phyloP scores from a whole-genome alignment of 2,329 filamentous ascomycete species.

The Zasmidium citrigriseum region DNA sequence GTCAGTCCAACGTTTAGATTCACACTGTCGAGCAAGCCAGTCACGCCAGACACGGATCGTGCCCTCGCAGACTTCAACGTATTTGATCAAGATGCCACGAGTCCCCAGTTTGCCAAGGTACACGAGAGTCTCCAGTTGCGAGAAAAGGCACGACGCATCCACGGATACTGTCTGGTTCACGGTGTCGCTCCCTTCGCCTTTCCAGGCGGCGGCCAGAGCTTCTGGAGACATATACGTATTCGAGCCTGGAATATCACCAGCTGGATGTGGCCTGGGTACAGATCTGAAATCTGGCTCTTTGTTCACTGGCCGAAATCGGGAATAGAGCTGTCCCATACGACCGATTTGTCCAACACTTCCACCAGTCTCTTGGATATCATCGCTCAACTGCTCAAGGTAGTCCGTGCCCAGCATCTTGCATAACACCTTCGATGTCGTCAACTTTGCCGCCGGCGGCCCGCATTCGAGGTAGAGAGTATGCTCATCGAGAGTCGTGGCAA shows the following conservation, averaged over 20 bases:
- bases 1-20: constrained; percentile 32
- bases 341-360: constrained; percentile 45
- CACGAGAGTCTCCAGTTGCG: constrained; percentile 69
- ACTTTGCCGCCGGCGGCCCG: constrained; percentile 70
- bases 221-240: constrained; percentile 37
- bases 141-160: constrained; percentile 71
- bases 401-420: constrained; percentile 69
- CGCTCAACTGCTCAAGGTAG: constrained; percentile 49
- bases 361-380: constrained; percentile 38
- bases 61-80: constrained; percentile 66
- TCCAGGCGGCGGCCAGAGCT: constrained; percentile 17
- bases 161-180: constrained; percentile 64
- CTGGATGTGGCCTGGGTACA: constrained; percentile 42
- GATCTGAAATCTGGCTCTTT: constrained; percentile 50
- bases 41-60: constrained; percentile 71
- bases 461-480: constrained; percentile 76
- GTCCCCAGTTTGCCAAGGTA: constrained; percentile 69
- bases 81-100: constrained; percentile 63
- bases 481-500: constrained; percentile 57
- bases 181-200: constrained; percentile 25
- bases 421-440: constrained; percentile 67
- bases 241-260: constrained; percentile 51
- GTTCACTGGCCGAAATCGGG: constrained; percentile 67
- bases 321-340: constrained; percentile 63
- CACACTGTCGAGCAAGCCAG: constrained; percentile 61